These are phyloP conservation scores for Skeletonema tropicum DNA, from an alignment of 108 stramenopile genomes.

Conservation along the genomic window DNA sequence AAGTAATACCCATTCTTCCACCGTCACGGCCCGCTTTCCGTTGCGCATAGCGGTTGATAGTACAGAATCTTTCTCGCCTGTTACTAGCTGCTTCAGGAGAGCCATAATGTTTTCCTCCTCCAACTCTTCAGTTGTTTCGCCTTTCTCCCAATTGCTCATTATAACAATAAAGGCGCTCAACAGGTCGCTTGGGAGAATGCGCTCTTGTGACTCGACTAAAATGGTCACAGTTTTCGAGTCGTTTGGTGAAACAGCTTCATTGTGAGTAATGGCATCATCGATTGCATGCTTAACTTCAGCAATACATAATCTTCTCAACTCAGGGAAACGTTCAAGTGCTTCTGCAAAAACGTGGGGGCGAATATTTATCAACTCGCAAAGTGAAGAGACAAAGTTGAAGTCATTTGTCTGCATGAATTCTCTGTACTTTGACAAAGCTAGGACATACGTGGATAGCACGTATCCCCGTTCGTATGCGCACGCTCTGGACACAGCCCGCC, in stretches of 20 bases:
- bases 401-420: slow-evolving; percentile 37
- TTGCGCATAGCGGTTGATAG: slow-evolving; percentile 56
- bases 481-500: slow-evolving; percentile 55
- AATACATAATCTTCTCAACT: slow-evolving; percentile 56
- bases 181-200: slow-evolving; percentile 6
- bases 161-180: slow-evolving; percentile 24
- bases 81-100: slow-evolving; percentile 17
- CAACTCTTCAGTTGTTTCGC: slow-evolving; percentile 5
- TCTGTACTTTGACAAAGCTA: slow-evolving; percentile 52
- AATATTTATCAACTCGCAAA: slow-evolving; percentile 59
- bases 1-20: slow-evolving; percentile 79
- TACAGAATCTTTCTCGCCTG: slow-evolving; percentile 25
- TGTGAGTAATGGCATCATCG: slow-evolving; percentile 14
- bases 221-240: not conserved
- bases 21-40: slow-evolving; percentile 49
- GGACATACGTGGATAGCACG: slow-evolving; percentile 51
- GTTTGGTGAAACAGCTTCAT: not conserved
- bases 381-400: slow-evolving; percentile 49
- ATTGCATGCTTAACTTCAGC: slow-evolving; percentile 51
- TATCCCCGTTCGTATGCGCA: slow-evolving; percentile 65
- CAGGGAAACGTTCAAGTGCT: slow-evolving; percentile 54
- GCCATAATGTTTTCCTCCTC: slow-evolving; percentile 3
- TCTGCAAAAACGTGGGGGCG: slow-evolving; percentile 67
- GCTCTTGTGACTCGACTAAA: not conserved
- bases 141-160: slow-evolving; percentile 34